Base-by-base conservation (phyloP, 768 basidiomycete species). In the Arthromyces matolae region DNA sequence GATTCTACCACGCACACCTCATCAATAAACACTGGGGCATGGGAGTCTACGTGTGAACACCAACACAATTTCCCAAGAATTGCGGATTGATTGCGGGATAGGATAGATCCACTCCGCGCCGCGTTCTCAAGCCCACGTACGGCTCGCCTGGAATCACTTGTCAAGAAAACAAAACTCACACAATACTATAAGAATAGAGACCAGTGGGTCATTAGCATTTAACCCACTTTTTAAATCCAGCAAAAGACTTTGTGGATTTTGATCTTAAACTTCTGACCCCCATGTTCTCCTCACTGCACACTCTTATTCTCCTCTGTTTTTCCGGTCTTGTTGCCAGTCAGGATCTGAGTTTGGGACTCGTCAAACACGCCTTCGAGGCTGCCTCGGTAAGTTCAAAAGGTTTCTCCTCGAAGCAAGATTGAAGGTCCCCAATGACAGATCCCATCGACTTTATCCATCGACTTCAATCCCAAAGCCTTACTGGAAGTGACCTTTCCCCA, bases 401-500 rank as follows among this genome's bases (percentile, higher is more conserved):
- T 14, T 16, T 3, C 5, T 32, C 18, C 19, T 31, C 24, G 19
- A 22, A n/a, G n/a, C n/a, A n/a, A n/a, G n/a, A 25, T 14, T 37
- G 16, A 24, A n/a, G n/a, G n/a, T n/a, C n/a, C 34, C 16, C 16
- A 8, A 22, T 20, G 39, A 19, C 22, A 72, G 71, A 63, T 73
- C 37, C 66, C 70, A 12, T 39, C 45, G 20, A 60, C 65, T 51
- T 43, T 70, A 40, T 42, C 44, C 14, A 54, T 72, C 25, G 53
- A 47, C 8, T 73, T 72, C 56, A 48, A 71, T 33, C 71, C 71
- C 0, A 61, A 40, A 13, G 60, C 60, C 6, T 57, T 70, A 22
- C 62, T 71, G 12, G 65, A 69, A 44, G 69, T 70, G 7, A 62
- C 63, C 8, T 64, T 71, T 38, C 67, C 69, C 3, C 61, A 71